Evolutionary conservation across 225 moss, liverwort and hornwort species (phyloP), one percentile per base, ranked within the genome.

Genomic region (Pseudoscleropodium purum): DNA sequence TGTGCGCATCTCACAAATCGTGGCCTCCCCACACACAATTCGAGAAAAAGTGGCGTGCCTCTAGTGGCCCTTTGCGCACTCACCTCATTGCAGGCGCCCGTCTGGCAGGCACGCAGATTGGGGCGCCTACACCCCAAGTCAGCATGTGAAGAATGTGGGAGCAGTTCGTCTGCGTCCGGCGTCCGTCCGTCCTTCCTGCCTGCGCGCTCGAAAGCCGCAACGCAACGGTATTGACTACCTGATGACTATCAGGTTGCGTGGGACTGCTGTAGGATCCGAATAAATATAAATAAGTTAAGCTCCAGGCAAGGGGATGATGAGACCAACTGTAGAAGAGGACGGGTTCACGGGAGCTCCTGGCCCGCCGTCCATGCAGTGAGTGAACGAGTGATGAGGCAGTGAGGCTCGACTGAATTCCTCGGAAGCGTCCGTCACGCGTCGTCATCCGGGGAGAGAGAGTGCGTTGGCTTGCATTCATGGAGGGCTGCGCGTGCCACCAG

Each of bases 121-220:
- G 86, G 76, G 65, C 78, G 66, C 41, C 87, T 31, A 25, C 79
- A 87, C 65, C 39, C 51, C 73, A 83, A 83, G 83, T 88, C 88
- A 82, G 82, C 89, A 84, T 84, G 89, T 37, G 84, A 51, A 88
- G 88, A 89, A 89, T 89, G 76, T 89, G 77, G 66, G 75, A 56
- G 89, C 84, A 84, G 89, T 84, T 1, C 65, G 83, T 83, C 34
- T 39, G 45, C 26, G 33, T 56, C n/a, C 25, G 52, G 25, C 13
- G 36, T 31, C 65, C 37, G 49, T 47, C 15, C 11, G 13, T 30
- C 67, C 65, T 65, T 18, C 67, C 67, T 20, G 21, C 68, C 15
- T 62, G 84, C n/a, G 84, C 70, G 29, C 84, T 65, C 54, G 56
- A 69, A 37, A 56, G 54, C 39, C 70, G 56, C 59, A 56, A 54